These are phyloP conservation scores for Penicillium sp. DNA, from an alignment of 2,329 filamentous ascomycete genomes.

Conservation along the genomic window DNA sequence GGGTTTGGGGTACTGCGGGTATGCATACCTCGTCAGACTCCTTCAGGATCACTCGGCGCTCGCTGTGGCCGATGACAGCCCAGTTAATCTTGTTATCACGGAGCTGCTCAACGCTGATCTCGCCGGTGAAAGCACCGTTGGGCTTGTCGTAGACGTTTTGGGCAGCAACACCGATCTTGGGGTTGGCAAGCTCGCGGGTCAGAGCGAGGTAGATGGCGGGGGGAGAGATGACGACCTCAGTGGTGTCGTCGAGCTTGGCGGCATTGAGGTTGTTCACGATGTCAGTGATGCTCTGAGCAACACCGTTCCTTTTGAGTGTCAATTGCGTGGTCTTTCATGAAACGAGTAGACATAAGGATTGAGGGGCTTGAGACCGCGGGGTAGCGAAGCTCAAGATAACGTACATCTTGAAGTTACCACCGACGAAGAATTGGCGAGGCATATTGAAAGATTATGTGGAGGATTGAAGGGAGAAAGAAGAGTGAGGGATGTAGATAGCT, in stretches of 20 bases:
- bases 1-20: not conserved
- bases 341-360: slow-evolving; percentile 15
- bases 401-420: slow-evolving; percentile 99
- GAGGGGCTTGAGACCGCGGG: slow-evolving; percentile 27
- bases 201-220: slow-evolving; percentile 87
- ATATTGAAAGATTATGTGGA: slow-evolving; percentile 56
- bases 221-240: slow-evolving; percentile 93
- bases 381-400: slow-evolving; percentile 31
- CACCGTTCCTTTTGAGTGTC: slow-evolving; percentile 73
- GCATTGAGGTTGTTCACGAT: slow-evolving; percentile 89
- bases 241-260: slow-evolving; percentile 60
- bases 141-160: slow-evolving; percentile 98
- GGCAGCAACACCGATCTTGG: slow-evolving; percentile 78
- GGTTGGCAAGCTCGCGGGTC: slow-evolving; percentile 72
- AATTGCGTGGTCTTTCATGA: slow-evolving; percentile 11
- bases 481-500: slow-evolving; percentile 7
- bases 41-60: slow-evolving; percentile 84
- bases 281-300: slow-evolving; percentile 79
- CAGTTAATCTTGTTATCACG: slow-evolving; percentile 85
- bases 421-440: slow-evolving; percentile 95
- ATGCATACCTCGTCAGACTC: slow-evolving; percentile 68
- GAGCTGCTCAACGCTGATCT: slow-evolving; percentile 90
- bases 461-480: slow-evolving; percentile 6
- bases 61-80: slow-evolving; percentile 90
- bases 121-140: slow-evolving; percentile 94